Percentiles rank a stretch among this genome's conserved stretches.
Conservation (phyloP, 176 grass and related monocot species). For the Urochloa ruziziensis region DNA sequence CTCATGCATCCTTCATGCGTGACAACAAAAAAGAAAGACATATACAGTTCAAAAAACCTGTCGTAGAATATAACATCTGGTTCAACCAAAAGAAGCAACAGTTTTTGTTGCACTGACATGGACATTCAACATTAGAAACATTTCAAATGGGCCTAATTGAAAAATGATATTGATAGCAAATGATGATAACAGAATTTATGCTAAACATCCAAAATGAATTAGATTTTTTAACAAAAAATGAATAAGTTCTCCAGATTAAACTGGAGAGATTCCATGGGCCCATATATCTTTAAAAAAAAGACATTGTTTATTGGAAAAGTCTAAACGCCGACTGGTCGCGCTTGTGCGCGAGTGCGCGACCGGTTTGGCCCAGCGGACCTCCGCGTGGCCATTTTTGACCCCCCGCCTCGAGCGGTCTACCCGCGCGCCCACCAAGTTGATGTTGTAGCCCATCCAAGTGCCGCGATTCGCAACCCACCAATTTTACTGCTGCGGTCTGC, state of each 20-base stretch:
- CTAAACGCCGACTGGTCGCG: no score
- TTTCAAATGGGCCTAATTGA: background rate
- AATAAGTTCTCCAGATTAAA: background rate
- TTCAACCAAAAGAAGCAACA: background rate
- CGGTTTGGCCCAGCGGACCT: no score
- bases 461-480: no score
- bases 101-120: background rate
- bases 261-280: no score
- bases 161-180: background rate
- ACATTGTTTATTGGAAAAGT: background rate
- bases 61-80: background rate
- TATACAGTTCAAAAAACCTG: background rate
- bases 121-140: background rate
- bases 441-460: no score
- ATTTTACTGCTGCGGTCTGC: no score
- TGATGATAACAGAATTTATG: background rate
- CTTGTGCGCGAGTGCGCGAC: no score
- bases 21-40: background rate
- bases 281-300: background rate
- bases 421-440: no score
- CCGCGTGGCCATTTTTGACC: no score
- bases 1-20: background rate
- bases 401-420: no score
- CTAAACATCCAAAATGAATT: background rate
- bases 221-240: no score